Base-by-base conservation (phyloP, 768 basidiomycete genomes). In the Hericium alpestre region DNA sequence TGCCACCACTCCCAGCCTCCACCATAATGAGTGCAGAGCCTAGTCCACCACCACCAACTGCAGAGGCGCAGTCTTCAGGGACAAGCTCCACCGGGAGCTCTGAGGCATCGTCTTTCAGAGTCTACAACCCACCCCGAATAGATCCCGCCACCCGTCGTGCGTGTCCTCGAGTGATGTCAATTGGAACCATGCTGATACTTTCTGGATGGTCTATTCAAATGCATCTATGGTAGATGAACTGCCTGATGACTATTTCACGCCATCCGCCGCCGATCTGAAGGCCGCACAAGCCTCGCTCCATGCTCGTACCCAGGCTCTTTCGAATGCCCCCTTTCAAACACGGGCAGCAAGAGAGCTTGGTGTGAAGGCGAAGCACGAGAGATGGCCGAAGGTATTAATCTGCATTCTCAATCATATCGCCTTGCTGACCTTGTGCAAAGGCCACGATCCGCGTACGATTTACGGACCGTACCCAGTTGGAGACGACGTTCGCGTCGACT, bases 381-480 rank as follows among this genome's bases (percentile, higher is more conserved):
- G 81, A 63, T 93, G 86, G 83, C 90, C 90, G 9, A 79, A 76
- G 57, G 90, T 91, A 59, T 61, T 77, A 43, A 16, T 39, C 32
- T n/a, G 4, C 47, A 18, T 32, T 15, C 48, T 32, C 7, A 32
- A 10, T 32, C 32, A 32, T 32, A 18, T 1, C 41, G 38, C n/a
- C 12, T 23, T 18, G 12, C 40, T 27, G 23, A 27, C 41, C 18
- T 27, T 40, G 10, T 53, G 37, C 27, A 38, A 62, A 93, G 90
- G 90, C 90, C 1, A 87, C 78, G 2, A 87, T 95, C 62, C 82
- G 93, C 18, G 70, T 95, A 61, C 80, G 79, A 64, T 95, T 94
- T 70, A 73, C 82, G 20, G 90, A 94, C 69, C 79, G 86, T 51
- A 89, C 83, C 2, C 84, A 87, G 65, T 75, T 95, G 13, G 92